Base-by-base conservation (phyloP, 306 rosid genomes). In the Sicyos baderoa region DNA sequence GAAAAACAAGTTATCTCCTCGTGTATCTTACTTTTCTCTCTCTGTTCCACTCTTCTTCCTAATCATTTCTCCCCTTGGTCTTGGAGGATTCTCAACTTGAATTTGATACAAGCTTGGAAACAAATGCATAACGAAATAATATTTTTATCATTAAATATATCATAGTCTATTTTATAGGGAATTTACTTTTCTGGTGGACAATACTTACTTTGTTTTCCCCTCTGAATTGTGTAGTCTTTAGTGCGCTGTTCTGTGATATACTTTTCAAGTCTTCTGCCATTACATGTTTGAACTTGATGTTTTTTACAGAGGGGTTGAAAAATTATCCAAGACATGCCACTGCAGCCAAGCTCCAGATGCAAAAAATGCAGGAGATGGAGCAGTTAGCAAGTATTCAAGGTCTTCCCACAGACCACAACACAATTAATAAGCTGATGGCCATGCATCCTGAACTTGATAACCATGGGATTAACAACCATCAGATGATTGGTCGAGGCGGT, bases 321-420 rank as follows among this genome's bases (percentile, higher is more conserved):
- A 87, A 80, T 71, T 94, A 86, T 83, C 95, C 99, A 73, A 85
- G 89, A 21, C 85, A 82, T 58, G 82, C 89, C 10, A 78, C 78
- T 18, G 77, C 79, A 3, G 83, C 88, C 72, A 94, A 90, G 82
- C 88, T 82, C 73, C 96, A 90, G 84, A 84, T 84, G 91, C 95
- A 89, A 65, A 90, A 93, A 86, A 85, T 88, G 91, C 96, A 85
- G 73, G 99, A 94, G 79, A 86, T 94, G 88, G 99, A 94, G 82
- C 97, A 90, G 80, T 37, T 88, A 75, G 96, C 91, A 27, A 86
- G 77, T 27, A 93, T 42, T 76, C 99, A 88, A 78, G 97, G 95
- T 64, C 88, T 85, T 76, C 91, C 96, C 55, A 82, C 96, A 52
- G 97, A 90, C 75, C 81, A 89, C 74, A 93, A 82, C 82, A 83